Percentiles rank a stretch among this genome's conserved stretches.
Evolutionary conservation across 2,329 filamentous ascomycete species (phyloP).

Genomic region (Paecilomyces dactylethromorphus): DNA sequence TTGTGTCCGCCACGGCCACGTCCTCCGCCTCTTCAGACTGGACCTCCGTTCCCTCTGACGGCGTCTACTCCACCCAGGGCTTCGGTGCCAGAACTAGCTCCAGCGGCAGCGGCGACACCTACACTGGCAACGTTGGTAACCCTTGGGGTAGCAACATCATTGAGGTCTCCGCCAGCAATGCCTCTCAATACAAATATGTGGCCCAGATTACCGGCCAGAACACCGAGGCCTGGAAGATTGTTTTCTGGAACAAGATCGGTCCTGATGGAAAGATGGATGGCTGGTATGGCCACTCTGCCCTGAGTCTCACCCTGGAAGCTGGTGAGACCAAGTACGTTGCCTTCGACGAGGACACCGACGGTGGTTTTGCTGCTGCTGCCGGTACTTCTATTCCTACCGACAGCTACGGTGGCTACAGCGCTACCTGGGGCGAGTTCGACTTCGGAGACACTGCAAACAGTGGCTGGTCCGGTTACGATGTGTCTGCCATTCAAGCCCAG

Average conservation of each 20-base stretch:
- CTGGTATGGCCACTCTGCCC: conserved; percentile 28
- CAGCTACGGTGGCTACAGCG: conserved; percentile 18
- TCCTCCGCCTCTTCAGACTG: neutral
- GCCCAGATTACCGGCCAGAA: conserved; percentile 22
- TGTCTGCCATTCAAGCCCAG: conserved; percentile 28
- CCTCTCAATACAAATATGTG: conserved; percentile 29
- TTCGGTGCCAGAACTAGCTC: conserved; percentile 13
- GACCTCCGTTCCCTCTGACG: neutral
- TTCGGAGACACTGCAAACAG: conserved; percentile 21
- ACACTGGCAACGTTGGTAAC: conserved; percentile 24
- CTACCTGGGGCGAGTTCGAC: conserved; percentile 31
- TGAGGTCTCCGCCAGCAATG: conserved; percentile 22
- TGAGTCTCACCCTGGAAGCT: conserved; percentile 22
- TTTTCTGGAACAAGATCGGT: conserved; percentile 35
- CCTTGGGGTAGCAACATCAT: conserved; percentile 36
- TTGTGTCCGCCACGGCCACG: conserved; percentile 3
- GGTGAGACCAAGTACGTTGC: conserved; percentile 32
- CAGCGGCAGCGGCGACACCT: conserved; percentile 10
- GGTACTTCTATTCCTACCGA: conserved; percentile 20
- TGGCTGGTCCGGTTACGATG: conserved; percentile 28
- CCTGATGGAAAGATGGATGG: conserved; percentile 25
- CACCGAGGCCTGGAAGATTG: conserved; percentile 22
- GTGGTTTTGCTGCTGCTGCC: conserved; percentile 24
- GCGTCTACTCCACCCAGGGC: neutral
- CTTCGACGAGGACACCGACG: conserved; percentile 29